Base-by-base conservation (phyloP, 306 rosid species). In the Trifolium fragiferum region DNA sequence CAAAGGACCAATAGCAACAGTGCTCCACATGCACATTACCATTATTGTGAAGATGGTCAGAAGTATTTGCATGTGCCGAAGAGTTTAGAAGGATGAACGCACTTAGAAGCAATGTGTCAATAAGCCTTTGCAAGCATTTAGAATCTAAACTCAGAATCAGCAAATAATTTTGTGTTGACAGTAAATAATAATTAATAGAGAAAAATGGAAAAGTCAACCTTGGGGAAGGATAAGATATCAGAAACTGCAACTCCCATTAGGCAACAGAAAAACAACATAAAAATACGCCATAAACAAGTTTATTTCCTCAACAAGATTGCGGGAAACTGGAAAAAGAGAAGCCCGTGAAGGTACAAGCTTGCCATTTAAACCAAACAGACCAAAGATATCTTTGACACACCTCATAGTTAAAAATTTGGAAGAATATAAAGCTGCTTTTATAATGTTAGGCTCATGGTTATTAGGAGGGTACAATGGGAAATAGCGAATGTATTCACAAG, bases 41-140 rank as follows among this genome's bases (percentile, higher is more conserved):
- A 77, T 43, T 35, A 69, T 37, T 15, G 71, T 57, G 76, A 33
- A 10, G n/a, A 55, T 20, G 44, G 12, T 69, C 47, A 35, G 2
- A 46, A 33, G 63, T 47, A 33, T 25, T 59, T 18, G 37, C 30
- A 76, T 23, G 10, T 19, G 51, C 40, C 50, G 47, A 12, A 33
- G 54, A 68, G 41, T 76, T 67, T 27, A 66, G 59, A 76, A 50
- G 33, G 68, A 68, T 6, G 19, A 60, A 60, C n/a, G 46, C 10
- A 60, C 67, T 41, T 53, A 15, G n/a, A 27, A 57, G 32, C 8
- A 23, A 13, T 68, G 69, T 37, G 44, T 68, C 64, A 70, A 32
- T 68, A 58, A 68, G 68, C 75, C 54, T 30, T 5, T 7, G 40
- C 23, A 72, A 37, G 40, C 68, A 64, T 32, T 72, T 43, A 27